Evolutionary conservation across 2,329 filamentous ascomycete species (phyloP).

Genomic region (Epichloe gansuensis): DNA sequence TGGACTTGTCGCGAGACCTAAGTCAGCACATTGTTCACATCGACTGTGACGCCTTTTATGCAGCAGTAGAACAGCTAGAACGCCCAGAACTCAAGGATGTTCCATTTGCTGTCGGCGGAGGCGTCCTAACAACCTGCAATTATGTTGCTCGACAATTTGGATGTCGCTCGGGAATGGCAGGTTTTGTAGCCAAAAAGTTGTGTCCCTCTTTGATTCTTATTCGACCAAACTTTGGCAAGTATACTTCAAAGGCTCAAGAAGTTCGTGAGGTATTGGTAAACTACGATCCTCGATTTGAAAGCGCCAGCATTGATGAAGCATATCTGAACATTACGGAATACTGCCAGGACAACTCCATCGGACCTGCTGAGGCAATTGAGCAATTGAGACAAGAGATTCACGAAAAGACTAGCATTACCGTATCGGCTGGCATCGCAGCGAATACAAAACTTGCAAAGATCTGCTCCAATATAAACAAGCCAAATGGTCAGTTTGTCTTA

Average conservation of each 20-base stretch:
- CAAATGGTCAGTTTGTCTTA: constrained; percentile 79
- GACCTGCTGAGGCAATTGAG: constrained; percentile 59
- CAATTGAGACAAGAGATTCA: constrained; percentile 68
- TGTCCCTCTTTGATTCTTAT: constrained; percentile 77
- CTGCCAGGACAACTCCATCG: constrained; percentile 54
- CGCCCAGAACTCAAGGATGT: constrained; percentile 72
- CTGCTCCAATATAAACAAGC: constrained; percentile 89
- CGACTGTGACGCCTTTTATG: constrained; percentile 96
- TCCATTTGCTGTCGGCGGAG: constrained; percentile 77
- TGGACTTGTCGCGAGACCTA: constrained; percentile 69
- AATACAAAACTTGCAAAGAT: constrained; percentile 95
- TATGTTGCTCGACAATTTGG: constrained; percentile 85
- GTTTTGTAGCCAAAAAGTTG: constrained; percentile 87
- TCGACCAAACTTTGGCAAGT: constrained; percentile 81
- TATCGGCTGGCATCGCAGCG: constrained; percentile 87
- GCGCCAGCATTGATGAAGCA: constrained; percentile 89
- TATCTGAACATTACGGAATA: constrained; percentile 92
- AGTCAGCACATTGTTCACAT: constrained; percentile 80
- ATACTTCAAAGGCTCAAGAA: constrained; percentile 78
- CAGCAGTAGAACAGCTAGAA: constrained; percentile 77
- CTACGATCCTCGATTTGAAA: constrained; percentile 89
- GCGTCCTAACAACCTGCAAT: constrained; percentile 59
- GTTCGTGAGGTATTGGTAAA: constrained; percentile 67
- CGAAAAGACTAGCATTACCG: constrained; percentile 66
- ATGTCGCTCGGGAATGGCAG: constrained; percentile 87